These are phyloP conservation scores for Chalciporus piperatus DNA, from an alignment of 768 basidiomycete genomes.

Conservation along the genomic window DNA sequence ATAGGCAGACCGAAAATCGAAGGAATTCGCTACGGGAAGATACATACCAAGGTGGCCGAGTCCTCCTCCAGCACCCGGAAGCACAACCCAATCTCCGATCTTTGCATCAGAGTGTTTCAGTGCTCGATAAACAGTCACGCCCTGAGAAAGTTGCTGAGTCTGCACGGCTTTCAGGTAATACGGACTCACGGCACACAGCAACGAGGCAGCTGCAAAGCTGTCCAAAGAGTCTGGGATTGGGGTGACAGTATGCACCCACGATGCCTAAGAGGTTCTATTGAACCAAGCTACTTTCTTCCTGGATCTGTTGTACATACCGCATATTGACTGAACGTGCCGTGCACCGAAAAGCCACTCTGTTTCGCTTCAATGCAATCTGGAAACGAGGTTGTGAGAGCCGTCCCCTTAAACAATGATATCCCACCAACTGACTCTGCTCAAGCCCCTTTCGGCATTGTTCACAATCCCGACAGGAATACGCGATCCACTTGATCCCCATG, in stretches of 20 bases:
- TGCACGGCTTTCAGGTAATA: not conserved
- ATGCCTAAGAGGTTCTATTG: conserved; percentile 40
- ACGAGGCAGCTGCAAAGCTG: conserved; percentile 66
- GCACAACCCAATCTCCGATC: conserved; percentile 72
- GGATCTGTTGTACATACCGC: conserved; percentile 37
- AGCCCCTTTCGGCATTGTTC: conserved; percentile 73
- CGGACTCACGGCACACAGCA: conserved; percentile 65
- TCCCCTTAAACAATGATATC: not conserved
- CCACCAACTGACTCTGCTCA: conserved; percentile 60
- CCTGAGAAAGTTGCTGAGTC: conserved; percentile 35
- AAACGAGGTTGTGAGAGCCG: not conserved
- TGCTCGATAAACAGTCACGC: conserved; percentile 84
- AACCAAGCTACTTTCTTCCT: conserved; percentile 1
- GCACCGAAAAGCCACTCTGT: conserved; percentile 67
- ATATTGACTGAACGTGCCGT: conserved; percentile 77
- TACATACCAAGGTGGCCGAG: conserved; percentile 72
- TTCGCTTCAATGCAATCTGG: conserved; percentile 59
- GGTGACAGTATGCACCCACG: conserved; percentile 70
- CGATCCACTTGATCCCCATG: conserved; percentile 83
- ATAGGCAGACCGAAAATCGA: too few relatives aligned
- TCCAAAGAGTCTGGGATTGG: conserved; percentile 70
- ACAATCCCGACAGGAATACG: conserved; percentile 71
- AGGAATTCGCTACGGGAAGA: too few relatives aligned
- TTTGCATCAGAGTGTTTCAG: conserved; percentile 66
- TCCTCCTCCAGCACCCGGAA: conserved; percentile 79